Evolutionary conservation across 2,329 filamentous ascomycete species (phyloP), one percentile per base, ranked within the genome.

Genomic region (Neonectria punicea): DNA sequence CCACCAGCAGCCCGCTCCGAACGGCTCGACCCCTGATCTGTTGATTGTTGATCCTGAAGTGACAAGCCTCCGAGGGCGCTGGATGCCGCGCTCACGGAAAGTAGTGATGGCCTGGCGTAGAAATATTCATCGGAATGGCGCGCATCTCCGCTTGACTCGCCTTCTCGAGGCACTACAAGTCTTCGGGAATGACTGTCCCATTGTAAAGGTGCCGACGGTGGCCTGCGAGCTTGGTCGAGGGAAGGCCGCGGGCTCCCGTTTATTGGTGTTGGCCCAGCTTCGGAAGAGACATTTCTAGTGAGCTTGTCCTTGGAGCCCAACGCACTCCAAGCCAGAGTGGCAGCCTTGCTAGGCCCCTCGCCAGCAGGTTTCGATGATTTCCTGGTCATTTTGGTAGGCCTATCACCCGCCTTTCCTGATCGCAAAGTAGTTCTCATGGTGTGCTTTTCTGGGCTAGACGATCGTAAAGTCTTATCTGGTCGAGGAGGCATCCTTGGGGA

Each of bases 371-470:
- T 85, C 10, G 81, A 75, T 34, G 82, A 75, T 54, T 82, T 81
- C 25, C 82, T 81, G 9, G 75, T 72, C 13, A 78, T 61, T 63
- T 80, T 85, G 2, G 73, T 62, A 6, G 78, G 64, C 70, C 81
- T 84, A 11, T 88, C 82, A 46, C 78, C 73, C 20, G 78, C 71
- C 67, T 82, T 85, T 6, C 80, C 80, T 8, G 85, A 82, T 51
- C 89, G 84, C 10, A 91, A 73, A 0, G 89, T 91, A 11, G 87
- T 89, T 58, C 87, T 82, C 85, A 91, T 87, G 1, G 83, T 87
- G 64, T 88, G 85, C 70, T 86, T 89, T 53, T 89, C 88, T 3
- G 87, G 87, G 64, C 87, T 89, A 16, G 83, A 79, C n/a, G 85
- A 83, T 57, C 86, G 81, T 14, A 81, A 77, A 9, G 78, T 74